Conservation (phyloP, 2,329 filamentous ascomycete species). For the Coniochaeta sp. region DNA sequence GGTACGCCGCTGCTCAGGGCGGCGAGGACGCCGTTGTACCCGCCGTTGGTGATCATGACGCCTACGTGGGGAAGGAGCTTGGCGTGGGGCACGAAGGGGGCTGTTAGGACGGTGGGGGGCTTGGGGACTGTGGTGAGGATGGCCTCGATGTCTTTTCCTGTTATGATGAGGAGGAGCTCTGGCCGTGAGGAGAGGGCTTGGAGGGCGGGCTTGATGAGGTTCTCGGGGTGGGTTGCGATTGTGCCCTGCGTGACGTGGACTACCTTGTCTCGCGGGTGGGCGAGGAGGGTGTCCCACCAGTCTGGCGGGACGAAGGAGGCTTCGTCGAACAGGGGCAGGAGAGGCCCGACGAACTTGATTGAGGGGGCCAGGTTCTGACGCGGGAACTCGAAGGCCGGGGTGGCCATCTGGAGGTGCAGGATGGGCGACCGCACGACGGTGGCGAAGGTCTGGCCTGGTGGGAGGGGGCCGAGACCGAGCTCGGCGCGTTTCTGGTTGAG, state of each 20-base stretch:
- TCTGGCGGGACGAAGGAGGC: conserved; percentile 1
- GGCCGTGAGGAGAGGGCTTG: conserved; percentile 28
- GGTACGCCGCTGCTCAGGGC: conserved; percentile 35
- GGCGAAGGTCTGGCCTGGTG: conserved; percentile 22
- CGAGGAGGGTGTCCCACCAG: conserved; percentile 16
- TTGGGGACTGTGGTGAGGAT: conserved; percentile 16
- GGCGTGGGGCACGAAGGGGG: conserved; percentile 42
- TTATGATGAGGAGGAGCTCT: conserved; percentile 29
- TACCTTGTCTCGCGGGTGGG: conserved; percentile 22
- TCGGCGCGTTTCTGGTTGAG: conserved; percentile 21
- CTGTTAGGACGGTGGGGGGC: conserved; percentile 32
- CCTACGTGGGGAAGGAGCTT: conserved; percentile 32
- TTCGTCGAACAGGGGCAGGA: neutral
- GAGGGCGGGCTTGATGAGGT: conserved; percentile 38
- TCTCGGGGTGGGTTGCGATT: conserved; percentile 24
- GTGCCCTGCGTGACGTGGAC: conserved; percentile 42
- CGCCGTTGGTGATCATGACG: conserved; percentile 39
- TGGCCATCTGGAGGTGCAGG: conserved; percentile 26
- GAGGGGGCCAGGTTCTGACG: conserved; percentile 6
- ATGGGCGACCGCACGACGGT: conserved; percentile 23
- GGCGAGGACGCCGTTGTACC: conserved; percentile 39
- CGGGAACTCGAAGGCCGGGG: conserved; percentile 13
- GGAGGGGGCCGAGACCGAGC: conserved; percentile 19
- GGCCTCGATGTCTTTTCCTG: conserved; percentile 19
- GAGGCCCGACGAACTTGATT: conserved; percentile 9